A percentile compares a stretch with the other conserved stretches of the same genome.
Evolutionary conservation across 805 yeast genomes (phyloP).

Genomic region (Saturnispora kantuleensis): DNA sequence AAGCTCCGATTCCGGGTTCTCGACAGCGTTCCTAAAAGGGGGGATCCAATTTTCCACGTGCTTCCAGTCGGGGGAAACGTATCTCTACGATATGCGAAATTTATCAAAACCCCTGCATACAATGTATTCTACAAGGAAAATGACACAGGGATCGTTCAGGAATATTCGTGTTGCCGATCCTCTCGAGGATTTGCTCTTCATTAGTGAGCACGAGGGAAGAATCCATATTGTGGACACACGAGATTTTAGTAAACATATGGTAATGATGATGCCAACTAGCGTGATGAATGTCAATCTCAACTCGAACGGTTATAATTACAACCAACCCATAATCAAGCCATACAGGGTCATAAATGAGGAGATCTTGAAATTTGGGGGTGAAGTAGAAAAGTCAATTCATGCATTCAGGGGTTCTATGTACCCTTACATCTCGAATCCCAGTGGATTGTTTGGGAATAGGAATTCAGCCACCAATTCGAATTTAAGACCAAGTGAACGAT

Average conservation of each 20-base stretch:
- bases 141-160: constrained; percentile 34
- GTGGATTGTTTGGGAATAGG: not conserved
- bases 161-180: constrained; percentile 48
- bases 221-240: constrained; percentile 79
- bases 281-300: constrained; percentile 1
- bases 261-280: constrained; percentile 50
- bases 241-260: constrained; percentile 64
- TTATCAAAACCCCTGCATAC: constrained; percentile 41
- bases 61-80: constrained; percentile 77
- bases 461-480: not conserved
- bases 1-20: constrained; percentile 70
- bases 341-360: constrained; percentile 22
- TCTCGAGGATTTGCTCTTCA: constrained; percentile 63
- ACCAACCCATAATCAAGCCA: constrained; percentile 23
- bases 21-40: constrained; percentile 68
- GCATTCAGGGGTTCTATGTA: not conserved
- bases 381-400: constrained; percentile 7
- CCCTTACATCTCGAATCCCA: not conserved
- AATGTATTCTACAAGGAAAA: constrained; percentile 50
- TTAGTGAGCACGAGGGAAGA: constrained; percentile 79
- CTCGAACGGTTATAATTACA: constrained; percentile 7
- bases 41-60: constrained; percentile 68
- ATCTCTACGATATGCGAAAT: constrained; percentile 68
- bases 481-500: not conserved
- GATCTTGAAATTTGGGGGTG: constrained; percentile 11